These are phyloP conservation scores for Ailanthus altissimus DNA, from an alignment of 345 rosid species.

Conservation along the genomic window DNA sequence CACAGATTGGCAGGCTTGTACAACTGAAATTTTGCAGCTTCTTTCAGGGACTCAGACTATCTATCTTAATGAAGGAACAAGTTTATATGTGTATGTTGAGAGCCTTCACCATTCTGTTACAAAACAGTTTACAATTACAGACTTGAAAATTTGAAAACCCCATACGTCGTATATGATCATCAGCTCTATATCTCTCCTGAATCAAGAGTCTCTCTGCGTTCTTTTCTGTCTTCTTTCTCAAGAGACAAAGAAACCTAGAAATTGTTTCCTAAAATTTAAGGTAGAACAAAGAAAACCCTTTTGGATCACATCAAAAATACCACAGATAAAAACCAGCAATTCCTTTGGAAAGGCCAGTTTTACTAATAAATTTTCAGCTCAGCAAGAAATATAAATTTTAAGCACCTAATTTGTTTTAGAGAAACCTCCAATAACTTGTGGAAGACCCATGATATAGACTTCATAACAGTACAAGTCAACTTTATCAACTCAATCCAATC, in stretches of 20 bases:
- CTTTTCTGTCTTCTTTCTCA: background rate
- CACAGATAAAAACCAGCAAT: background rate
- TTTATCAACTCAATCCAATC: background rate
- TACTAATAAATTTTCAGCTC: background rate
- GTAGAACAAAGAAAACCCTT: background rate
- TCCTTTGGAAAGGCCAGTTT: slow-evolving; percentile 7
- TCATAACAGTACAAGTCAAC: background rate
- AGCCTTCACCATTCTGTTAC: slow-evolving; percentile 19
- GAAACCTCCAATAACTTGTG: background rate
- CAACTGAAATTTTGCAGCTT: slow-evolving; percentile 37
- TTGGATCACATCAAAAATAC: background rate
- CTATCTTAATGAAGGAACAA: slow-evolving; percentile 8
- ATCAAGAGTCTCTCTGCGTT: background rate
- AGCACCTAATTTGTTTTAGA: slow-evolving; percentile 4
- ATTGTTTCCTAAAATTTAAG: background rate
- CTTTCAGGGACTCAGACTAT: background rate
- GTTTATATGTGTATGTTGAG: slow-evolving; percentile 2
- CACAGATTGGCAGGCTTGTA: slow-evolving; percentile 21
- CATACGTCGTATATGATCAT: background rate
- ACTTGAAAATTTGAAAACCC: slow-evolving; percentile 16
- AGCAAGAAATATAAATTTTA: slow-evolving; percentile 5
- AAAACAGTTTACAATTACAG: slow-evolving; percentile 14
- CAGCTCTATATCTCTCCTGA: slow-evolving; percentile 6
- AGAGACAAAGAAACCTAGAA: background rate
- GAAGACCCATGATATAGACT: slow-evolving; percentile 3